Base-by-base conservation (phyloP, 305 asterid genomes). In the Salvia sclarea region DNA sequence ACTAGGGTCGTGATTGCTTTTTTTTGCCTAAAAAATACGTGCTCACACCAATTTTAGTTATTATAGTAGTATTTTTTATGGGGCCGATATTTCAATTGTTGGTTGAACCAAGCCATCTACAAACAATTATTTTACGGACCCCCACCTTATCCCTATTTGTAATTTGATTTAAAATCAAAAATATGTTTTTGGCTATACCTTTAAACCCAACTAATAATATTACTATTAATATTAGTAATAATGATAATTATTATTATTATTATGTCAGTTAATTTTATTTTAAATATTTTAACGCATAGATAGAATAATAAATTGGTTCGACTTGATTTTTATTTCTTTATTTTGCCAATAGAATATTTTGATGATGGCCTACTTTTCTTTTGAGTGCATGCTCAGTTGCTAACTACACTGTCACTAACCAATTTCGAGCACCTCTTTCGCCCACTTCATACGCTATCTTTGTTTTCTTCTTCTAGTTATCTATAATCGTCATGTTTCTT, bases 21-120 rank as follows among this genome's bases (percentile, higher is more conserved):
- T 31, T 31, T 31, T 31, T 31, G 7, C 4, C 7, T 31, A 31
- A 4, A 8, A 8, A 1, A 31, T 31, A 8, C 7, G 10, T 35
- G 2, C 5, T 41, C 13, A 1, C 16, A 14, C 50, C 6, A 44
- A 14, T 44, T 40, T 40, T 40, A 40, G 0, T 40, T 40, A 11
- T 12, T 2, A n/a, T n/a, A n/a, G n/a, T n/a, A n/a, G n/a, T n/a
- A 10, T 12, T 40, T 40, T 38, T 12, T 10, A 20, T 49, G 56
- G 30, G 56, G 9, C 28, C 56, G 20, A 52, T 52, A 18, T 24
- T 3, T 52, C 57, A 52, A 52, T 52, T 52, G 59, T 52, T 52
- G 59, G 59, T 52, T 52, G 59, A 24, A 22, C 59, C 53, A 47
- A 16, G 17, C 53, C 35, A 22, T 11, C 59, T 6, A 24, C 11